A percentile compares a stretch with the other conserved stretches of the same genome.
Evolutionary conservation across 805 yeast species (phyloP).

Genomic region (Metschnikowia santaceciliae): DNA sequence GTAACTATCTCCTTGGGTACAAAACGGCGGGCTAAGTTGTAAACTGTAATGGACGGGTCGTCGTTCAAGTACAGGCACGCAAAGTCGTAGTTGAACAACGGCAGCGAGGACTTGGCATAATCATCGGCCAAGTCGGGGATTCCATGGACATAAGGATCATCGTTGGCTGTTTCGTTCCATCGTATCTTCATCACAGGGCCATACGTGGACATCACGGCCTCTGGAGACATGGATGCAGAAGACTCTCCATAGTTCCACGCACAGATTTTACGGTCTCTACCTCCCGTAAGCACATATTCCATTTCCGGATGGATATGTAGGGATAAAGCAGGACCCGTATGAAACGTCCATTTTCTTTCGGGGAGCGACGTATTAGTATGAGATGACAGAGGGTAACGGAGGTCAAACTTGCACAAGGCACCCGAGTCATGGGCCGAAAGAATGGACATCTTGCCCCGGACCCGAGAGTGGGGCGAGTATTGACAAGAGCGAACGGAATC

Average conservation of each 20-base stretch:
- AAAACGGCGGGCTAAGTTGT: slow-evolving; percentile 65
- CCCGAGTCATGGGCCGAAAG: slow-evolving; percentile 90
- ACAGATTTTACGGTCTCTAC: slow-evolving; percentile 80
- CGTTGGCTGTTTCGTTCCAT: slow-evolving; percentile 46
- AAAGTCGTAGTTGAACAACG: slow-evolving; percentile 56
- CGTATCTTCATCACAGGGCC: slow-evolving; percentile 74
- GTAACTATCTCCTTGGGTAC: slow-evolving; percentile 69
- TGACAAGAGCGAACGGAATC: slow-evolving; percentile 65
- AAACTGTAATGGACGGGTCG: slow-evolving; percentile 65
- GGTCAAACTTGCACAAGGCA: slow-evolving; percentile 78
- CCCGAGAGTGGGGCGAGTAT: slow-evolving; percentile 48
- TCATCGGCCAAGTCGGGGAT: slow-evolving; percentile 18
- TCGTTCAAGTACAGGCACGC: slow-evolving; percentile 73
- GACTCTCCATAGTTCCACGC: slow-evolving; percentile 57
- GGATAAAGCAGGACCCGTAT: slow-evolving; percentile 85
- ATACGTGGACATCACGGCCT: slow-evolving; percentile 66
- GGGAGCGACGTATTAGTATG: slow-evolving; percentile 36
- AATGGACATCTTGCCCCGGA: slow-evolving; percentile 40
- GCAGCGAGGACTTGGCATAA: slow-evolving; percentile 11
- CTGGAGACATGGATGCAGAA: slow-evolving; percentile 45
- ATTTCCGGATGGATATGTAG: slow-evolving; percentile 83
- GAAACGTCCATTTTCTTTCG: slow-evolving; percentile 80
- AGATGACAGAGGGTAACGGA: slow-evolving; percentile 40
- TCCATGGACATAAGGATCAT: slow-evolving; percentile 26
- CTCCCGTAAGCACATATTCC: slow-evolving; percentile 86